Conservation (phyloP, 495 filamentous ascomycete genomes). For the Letharia columbiana region DNA sequence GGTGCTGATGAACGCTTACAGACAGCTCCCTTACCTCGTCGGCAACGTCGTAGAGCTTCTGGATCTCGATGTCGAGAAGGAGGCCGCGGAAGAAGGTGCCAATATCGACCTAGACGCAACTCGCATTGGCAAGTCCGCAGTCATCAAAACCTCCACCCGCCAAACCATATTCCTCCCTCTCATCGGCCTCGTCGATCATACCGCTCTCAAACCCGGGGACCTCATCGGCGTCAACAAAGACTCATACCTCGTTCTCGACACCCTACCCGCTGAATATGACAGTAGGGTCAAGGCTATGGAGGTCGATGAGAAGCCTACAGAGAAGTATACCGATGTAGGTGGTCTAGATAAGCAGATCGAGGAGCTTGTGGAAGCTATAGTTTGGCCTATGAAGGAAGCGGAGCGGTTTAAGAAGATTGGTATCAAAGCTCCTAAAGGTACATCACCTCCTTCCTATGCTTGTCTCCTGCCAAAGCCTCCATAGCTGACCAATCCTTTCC, state of each 20-base stretch:
- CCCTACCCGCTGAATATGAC: slow-evolving; percentile 97
- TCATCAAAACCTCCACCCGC: slow-evolving; percentile 99
- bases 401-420: slow-evolving; percentile 99
- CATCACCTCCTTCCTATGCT: slow-evolving; percentile 15
- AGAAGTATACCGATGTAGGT: slow-evolving; percentile 98
- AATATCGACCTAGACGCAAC: slow-evolving; percentile 98
- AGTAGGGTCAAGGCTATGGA: slow-evolving; percentile 99
- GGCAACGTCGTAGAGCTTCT: slow-evolving; percentile 96
- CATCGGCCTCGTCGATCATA: slow-evolving; percentile 92
- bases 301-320: slow-evolving; percentile 98
- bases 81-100: slow-evolving; percentile 92
- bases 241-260: slow-evolving; percentile 97
- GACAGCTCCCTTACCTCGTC: slow-evolving; percentile 95
- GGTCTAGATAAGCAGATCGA: slow-evolving; percentile 99
- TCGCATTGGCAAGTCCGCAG: slow-evolving; percentile 91
- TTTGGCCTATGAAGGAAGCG: slow-evolving; percentile 99
- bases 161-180: slow-evolving; percentile 99
- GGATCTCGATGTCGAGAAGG: slow-evolving; percentile 91
- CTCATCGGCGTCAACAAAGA: slow-evolving; percentile 99
- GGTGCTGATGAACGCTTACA: slow-evolving; percentile 32
- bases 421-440: slow-evolving; percentile 99
- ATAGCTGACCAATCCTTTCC: slow-evolving; percentile 9
- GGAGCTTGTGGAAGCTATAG: slow-evolving; percentile 97
- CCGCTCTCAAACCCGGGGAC: slow-evolving; percentile 86
- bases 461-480: slow-evolving; percentile 18